phyloP scores from a whole-genome alignment of 2,329 filamentous ascomycete genomes.

The Graphilbum sp. region DNA sequence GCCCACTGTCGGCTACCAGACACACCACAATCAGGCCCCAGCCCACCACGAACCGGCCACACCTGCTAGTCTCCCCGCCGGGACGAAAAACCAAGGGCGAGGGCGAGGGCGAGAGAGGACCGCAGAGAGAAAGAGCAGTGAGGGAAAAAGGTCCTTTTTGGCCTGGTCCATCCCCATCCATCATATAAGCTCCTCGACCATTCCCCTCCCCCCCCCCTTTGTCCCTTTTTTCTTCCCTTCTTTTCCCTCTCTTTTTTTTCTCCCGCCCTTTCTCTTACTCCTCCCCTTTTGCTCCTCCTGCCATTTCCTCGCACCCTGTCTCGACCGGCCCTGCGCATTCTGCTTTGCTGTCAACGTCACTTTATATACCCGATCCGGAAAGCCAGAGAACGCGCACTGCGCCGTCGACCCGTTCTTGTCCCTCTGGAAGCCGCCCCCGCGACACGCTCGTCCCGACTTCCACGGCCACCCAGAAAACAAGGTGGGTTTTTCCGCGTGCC shows the following conservation, averaged over 20 bases:
- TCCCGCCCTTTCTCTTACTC: slow-evolving; percentile 1
- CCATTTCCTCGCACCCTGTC: slow-evolving; percentile 8
- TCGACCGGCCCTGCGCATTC: slow-evolving; percentile 7
- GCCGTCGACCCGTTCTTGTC: too few relatives aligned
- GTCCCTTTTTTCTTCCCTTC: slow-evolving; percentile 2
- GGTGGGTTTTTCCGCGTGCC: too few relatives aligned
- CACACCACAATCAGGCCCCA: background rate
- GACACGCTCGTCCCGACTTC: too few relatives aligned
- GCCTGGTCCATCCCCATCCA: background rate
- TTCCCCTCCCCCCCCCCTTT: slow-evolving; percentile 2
- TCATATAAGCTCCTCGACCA: slow-evolving; percentile 7
- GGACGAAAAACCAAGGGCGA: background rate
- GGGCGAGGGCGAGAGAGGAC: background rate
- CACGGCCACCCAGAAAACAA: too few relatives aligned
- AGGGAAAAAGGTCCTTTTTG: background rate
- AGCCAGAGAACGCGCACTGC: background rate
- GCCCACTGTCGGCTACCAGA: background rate
- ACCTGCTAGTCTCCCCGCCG: too few relatives aligned
- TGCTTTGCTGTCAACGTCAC: slow-evolving; percentile 7
- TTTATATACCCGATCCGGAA: slow-evolving; percentile 11
- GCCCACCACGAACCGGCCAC: too few relatives aligned
- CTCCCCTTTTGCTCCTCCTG: slow-evolving; percentile 1
- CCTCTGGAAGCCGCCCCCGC: too few relatives aligned
- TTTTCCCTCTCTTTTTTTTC: slow-evolving; percentile 4
- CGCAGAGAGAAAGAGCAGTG: background rate